These are phyloP conservation scores for Cinnamomum chago DNA, from an alignment of 164 flowering plant species.

Conservation along the genomic window DNA sequence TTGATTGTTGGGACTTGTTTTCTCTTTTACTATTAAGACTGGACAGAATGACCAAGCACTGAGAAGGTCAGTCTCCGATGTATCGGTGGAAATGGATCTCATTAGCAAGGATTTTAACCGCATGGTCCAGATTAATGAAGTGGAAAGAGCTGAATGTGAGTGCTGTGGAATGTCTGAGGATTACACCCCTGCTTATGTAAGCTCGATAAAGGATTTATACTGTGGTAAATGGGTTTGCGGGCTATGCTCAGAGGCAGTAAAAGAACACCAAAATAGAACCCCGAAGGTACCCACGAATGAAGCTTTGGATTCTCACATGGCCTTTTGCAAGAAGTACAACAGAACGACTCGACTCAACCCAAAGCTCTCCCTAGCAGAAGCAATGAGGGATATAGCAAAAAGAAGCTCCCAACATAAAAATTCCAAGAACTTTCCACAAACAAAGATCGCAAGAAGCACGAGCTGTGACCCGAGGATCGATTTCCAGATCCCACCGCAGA, in stretches of 20 bases:
- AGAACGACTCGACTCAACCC: constrained; percentile 49
- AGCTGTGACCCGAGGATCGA: constrained; percentile 8
- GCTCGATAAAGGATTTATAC: constrained; percentile 5
- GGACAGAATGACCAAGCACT: constrained; percentile 3
- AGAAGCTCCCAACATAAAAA: constrained; percentile 26
- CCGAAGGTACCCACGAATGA: constrained; percentile 15
- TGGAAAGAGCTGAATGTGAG: constrained; percentile 5
- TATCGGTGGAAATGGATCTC: neutral
- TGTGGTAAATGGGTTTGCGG: constrained; percentile 30
- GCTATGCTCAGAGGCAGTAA: constrained; percentile 24
- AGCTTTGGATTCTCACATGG: constrained; percentile 44
- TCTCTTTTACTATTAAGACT: neutral
- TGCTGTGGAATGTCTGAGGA: constrained; percentile 27
- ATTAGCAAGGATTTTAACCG: neutral
- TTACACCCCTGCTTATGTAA: constrained; percentile 21
- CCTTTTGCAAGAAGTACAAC: constrained; percentile 44
- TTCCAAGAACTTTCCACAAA: neutral
- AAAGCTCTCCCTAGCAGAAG: constrained; percentile 38
- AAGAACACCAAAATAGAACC: constrained; percentile 15
- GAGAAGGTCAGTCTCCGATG: neutral
- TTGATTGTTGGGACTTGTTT: neutral
- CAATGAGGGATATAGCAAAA: constrained; percentile 48
- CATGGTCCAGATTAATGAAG: neutral
- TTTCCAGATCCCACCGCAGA: neutral
- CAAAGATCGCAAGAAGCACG: constrained; percentile 1